A percentile compares a stretch with the other conserved stretches of the same genome.
phyloP scores from a whole-genome alignment of 2,329 filamentous ascomycete genomes.

The Cladosporium austrohemisphaericum region DNA sequence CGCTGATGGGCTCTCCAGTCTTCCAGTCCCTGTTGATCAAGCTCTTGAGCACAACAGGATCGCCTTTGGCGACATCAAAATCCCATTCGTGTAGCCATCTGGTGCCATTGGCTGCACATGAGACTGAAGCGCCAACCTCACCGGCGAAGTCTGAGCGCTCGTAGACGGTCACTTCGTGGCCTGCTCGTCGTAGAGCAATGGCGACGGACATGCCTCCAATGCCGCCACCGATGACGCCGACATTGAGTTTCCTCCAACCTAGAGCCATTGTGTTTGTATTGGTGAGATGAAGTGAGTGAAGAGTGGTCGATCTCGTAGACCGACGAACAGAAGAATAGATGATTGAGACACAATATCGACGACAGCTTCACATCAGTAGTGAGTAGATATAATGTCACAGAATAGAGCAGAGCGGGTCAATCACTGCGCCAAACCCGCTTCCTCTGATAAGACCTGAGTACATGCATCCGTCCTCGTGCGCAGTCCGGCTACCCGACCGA shows the following conservation, averaged over 20 bases:
- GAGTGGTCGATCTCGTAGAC: conserved; percentile 11
- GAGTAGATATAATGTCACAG: too few species aligned
- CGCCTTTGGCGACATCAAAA: conserved; percentile 60
- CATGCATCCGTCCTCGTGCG: too few species aligned
- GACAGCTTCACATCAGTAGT: too few species aligned
- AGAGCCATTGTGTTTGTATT: not conserved
- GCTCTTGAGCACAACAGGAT: conserved; percentile 62
- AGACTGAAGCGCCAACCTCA: conserved; percentile 65
- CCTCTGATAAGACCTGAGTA: too few species aligned
- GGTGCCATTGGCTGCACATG: conserved; percentile 66
- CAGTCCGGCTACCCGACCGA: too few species aligned
- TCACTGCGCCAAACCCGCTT: too few species aligned
- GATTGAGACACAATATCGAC: too few species aligned
- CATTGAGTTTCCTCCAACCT: conserved; percentile 28
- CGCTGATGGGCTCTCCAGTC: conserved; percentile 62
- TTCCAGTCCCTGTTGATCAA: conserved; percentile 69
- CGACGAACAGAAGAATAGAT: too few species aligned
- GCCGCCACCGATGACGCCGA: conserved; percentile 48
- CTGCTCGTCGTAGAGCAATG: conserved; percentile 51
- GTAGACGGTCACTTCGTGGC: conserved; percentile 60
- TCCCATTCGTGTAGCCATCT: conserved; percentile 67
- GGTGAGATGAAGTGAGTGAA: too few species aligned
- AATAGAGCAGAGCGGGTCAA: too few species aligned
- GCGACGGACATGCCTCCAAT: conserved; percentile 52
- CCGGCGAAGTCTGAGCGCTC: conserved; percentile 61